Base-by-base conservation (phyloP, 306 rosid genomes). In the Fragaria iinumae region DNA sequence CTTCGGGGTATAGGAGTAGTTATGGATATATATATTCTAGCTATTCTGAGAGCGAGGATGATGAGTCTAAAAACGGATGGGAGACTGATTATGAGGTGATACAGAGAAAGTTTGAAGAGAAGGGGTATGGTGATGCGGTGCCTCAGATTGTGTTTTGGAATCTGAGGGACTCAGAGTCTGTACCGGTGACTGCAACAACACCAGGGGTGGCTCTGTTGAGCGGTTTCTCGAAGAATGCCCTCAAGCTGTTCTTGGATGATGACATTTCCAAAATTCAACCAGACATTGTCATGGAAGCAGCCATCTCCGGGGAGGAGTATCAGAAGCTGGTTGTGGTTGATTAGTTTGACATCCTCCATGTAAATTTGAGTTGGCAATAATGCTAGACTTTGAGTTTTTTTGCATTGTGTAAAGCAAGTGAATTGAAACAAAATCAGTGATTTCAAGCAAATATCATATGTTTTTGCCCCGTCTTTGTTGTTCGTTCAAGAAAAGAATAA, bases 71-170 rank as follows among this genome's bases (percentile, higher is more conserved):
- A 36, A 36, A 36, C 5, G 45, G 45, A 11, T 90, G 96, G 93
- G 96, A 91, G 79, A 89, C 96, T 0, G 91, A 89, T 60, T 91
- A 91, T 48, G 80, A 84, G 72, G 89, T 84, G 5, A 86, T 91
- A 67, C 64, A 34, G 25, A 87, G 90, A 73, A 91, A 87, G 79
- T 90, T 53, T 39, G 44, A 0, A 20, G 84, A 85, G 72, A 88
- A 82, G 17, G 93, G 91, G 45, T 88, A 81, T 62, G 88, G 83
- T 8, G 41, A 55, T 59, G 76, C 57, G 7, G 90, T 90, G 76
- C 93, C 93, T 36, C 83, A 89, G 84, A 83, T 88, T 17, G 86
- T 89, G 43, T 90, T 90, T 76, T 91, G 93, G 96, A 91, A 89
- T 70, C 82, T 89, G 76, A 87, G 89, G 34, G 67, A 91, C 56